Percentiles rank a stretch among this genome's conserved stretches.
phyloP scores from a whole-genome alignment of 1,284 basidiomycete species.

The Heterobasidion parviporum region DNA sequence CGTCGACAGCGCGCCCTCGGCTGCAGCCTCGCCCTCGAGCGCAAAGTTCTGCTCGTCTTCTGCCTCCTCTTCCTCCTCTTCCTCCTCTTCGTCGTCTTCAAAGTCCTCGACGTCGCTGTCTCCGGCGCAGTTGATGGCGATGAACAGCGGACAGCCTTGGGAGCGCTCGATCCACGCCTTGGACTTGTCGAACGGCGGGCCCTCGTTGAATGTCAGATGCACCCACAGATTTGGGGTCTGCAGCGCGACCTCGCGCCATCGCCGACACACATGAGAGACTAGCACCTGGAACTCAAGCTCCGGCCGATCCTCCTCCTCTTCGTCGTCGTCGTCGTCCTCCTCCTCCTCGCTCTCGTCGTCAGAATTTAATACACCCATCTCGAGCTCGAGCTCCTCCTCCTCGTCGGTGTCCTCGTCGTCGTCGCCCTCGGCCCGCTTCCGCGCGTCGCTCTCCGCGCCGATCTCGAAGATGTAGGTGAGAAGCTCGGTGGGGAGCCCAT shows the following conservation, averaged over 20 bases:
- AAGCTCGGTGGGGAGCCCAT: conserved; percentile 49
- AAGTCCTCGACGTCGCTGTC: conserved; percentile 23
- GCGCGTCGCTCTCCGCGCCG: conserved; percentile 29
- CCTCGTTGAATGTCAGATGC: conserved; percentile 18
- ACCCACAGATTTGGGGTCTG: conserved; percentile 27
- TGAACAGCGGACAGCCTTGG: conserved; percentile 35
- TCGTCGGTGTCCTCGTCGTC: conserved; percentile 15
- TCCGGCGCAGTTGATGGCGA: conserved; percentile 36
- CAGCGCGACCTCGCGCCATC: conserved; percentile 24
- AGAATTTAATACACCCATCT: conserved; percentile 13
- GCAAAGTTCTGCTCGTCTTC: conserved; percentile 19
- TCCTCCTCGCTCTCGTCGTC: conserved; percentile 5
- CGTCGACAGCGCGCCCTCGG: background rate
- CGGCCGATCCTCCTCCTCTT: conserved; percentile 20
- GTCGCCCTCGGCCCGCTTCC: conserved; percentile 10
- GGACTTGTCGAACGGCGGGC: conserved; percentile 30
- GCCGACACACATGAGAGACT: conserved; percentile 34
- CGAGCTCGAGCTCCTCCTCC: conserved; percentile 1
- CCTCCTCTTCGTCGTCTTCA: conserved; percentile 14
- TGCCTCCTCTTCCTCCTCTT: conserved; percentile 15
- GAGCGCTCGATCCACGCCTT: conserved; percentile 36
- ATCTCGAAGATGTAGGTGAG: conserved; percentile 49
- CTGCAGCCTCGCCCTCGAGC: conserved; percentile 10
- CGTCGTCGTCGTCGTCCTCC: conserved; percentile 11
- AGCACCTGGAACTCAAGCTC: conserved; percentile 29